A percentile compares a stretch with the other conserved stretches of the same genome.
phyloP scores from a whole-genome alignment of 306 rosid species.

The Vicia sativa region DNA sequence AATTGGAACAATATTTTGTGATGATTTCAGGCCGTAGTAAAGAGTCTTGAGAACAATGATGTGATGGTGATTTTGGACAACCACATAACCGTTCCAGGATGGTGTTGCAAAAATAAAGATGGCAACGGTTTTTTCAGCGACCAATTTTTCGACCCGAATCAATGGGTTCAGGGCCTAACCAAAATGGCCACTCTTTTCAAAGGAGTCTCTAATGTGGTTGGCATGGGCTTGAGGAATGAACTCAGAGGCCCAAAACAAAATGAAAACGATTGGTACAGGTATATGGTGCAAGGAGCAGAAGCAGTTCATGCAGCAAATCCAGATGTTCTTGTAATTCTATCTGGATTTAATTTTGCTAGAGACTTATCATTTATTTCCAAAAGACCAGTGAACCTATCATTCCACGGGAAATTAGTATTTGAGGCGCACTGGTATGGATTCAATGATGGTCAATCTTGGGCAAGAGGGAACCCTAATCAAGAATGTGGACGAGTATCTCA shows the following conservation, averaged over 20 bases:
- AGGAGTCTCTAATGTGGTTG: conserved; percentile 63
- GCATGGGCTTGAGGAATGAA: conserved; percentile 88
- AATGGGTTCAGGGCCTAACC: conserved; percentile 72
- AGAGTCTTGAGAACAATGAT: conserved; percentile 55
- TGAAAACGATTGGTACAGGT: conserved; percentile 79
- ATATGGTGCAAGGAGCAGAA: conserved; percentile 91
- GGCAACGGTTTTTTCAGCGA: conserved; percentile 85
- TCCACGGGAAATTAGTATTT: conserved; percentile 61
- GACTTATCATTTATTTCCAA: conserved; percentile 66
- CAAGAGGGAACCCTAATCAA: conserved; percentile 67
- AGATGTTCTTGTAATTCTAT: conserved; percentile 73
- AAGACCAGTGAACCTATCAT: conserved; percentile 54
- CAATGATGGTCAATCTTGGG: conserved; percentile 75
- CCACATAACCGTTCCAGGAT: conserved; percentile 73
- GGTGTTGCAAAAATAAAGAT: conserved; percentile 76
- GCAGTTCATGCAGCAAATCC: conserved; percentile 82
- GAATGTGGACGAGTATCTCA: conserved; percentile 71
- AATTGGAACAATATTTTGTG: neutral
- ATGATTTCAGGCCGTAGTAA: conserved; percentile 62
- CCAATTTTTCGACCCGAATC: conserved; percentile 60
- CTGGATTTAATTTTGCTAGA: conserved; percentile 69
- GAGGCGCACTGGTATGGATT: conserved; percentile 84
- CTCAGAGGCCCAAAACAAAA: conserved; percentile 85
- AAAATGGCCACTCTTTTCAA: conserved; percentile 78
- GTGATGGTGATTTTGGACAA: conserved; percentile 88